Evolutionary conservation across 2,329 filamentous ascomycete species (phyloP), one percentile per base, ranked within the genome.

Genomic region (Falciphora oryzae): DNA sequence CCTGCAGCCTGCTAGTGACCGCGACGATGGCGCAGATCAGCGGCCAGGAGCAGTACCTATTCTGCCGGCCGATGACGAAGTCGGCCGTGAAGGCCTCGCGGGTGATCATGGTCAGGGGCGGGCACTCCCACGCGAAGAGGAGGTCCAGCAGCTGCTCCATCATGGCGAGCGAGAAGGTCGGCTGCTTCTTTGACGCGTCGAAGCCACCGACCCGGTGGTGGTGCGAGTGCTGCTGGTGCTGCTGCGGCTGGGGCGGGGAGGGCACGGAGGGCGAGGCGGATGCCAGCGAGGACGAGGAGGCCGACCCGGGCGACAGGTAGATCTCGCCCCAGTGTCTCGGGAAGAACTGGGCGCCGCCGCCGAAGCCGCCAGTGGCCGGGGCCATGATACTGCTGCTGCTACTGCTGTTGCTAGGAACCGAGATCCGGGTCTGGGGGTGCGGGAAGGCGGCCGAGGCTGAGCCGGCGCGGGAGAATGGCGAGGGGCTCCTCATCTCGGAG

Each of bases 111-210:
- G 79, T 75, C 69, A 82, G 82, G 67, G 81, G 83, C 0, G 81
- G 78, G 69, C 84, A 81, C 25, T 78, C 74, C 74, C 80, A 84
- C 73, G 77, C 77, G 66, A 82, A 82, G 70, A 81, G 81, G 25
- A 81, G 70, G 60, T 25, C 27, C 25, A 62, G n/a, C 14, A 50
- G 38, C 35, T 53, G 50, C 28, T 62, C 32, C 32, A 50, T 50
- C 35, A 28, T 10, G 60, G 60, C 35, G 38, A 44, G 38, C 32
- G 60, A 56, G 32, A 62, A n/a, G n/a, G 50, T 53, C 38, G 60
- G 25, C 22, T 16, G 60, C 32, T 28, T 53, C 44, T 11, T n/a
- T 0, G 60, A 25, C n/a, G 28, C 32, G 38, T 44, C 38, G 28
- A 7, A 11, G 27, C 13, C 28, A n/a, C 22, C 28, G 32, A 13